Conservation (phyloP, 495 filamentous ascomycete genomes). For the Acidiella bohemica region DNA sequence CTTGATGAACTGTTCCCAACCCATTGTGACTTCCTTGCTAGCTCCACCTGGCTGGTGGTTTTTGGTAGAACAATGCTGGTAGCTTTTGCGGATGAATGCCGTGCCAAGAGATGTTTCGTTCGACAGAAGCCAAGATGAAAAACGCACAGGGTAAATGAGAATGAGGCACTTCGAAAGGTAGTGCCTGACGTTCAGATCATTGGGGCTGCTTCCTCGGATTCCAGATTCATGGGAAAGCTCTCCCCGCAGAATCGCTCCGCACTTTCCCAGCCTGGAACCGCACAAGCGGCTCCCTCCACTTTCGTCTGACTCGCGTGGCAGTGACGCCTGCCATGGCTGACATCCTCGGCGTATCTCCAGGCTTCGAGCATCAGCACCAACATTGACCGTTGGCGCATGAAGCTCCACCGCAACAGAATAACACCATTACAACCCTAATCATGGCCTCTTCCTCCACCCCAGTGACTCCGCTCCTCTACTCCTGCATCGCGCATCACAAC, state of each 20-base stretch:
- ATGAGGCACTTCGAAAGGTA: neutral
- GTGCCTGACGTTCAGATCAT: neutral
- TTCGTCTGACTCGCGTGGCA: no score
- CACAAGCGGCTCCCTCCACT: no score
- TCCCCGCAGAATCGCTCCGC: no score
- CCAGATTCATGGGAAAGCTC: no score
- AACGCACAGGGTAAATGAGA: neutral
- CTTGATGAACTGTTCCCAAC: constrained; percentile 3
- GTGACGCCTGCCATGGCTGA: neutral
- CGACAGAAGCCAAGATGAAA: no score
- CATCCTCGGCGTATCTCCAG: neutral
- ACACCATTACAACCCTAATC: neutral
- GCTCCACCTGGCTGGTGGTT: neutral
- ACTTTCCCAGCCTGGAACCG: no score
- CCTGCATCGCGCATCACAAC: constrained; percentile 78
- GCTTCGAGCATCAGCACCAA: neutral
- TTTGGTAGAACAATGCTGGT: neutral
- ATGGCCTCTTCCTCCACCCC: constrained; percentile 22
- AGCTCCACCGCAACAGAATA: neutral
- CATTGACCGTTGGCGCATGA: neutral
- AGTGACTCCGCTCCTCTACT: constrained; percentile 28
- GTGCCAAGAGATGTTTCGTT: neutral
- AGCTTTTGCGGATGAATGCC: no score
- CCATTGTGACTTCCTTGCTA: neutral
- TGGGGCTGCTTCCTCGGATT: no score